phyloP scores from a whole-genome alignment of 2,329 filamentous ascomycete species.

The Penicillium occitanis region DNA sequence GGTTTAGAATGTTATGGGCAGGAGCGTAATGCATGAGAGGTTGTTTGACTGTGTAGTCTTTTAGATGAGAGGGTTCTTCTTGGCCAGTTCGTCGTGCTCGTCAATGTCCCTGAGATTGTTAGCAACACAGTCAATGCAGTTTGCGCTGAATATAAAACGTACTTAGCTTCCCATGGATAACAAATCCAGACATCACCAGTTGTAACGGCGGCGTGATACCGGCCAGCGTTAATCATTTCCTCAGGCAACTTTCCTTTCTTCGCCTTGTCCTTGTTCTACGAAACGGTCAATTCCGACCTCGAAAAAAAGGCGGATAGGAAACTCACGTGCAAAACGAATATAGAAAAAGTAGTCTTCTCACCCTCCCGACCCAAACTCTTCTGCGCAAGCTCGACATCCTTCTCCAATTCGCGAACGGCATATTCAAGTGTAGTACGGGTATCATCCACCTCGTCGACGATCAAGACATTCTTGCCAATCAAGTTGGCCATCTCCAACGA shows the following conservation, averaged over 20 bases:
- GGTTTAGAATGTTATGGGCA: not conserved
- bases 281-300: slow-evolving; percentile 15
- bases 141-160: slow-evolving; percentile 32
- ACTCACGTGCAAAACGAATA: slow-evolving; percentile 91
- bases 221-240: slow-evolving; percentile 69
- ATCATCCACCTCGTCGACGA: slow-evolving; percentile 95
- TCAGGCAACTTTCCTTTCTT: slow-evolving; percentile 87
- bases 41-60: not conserved
- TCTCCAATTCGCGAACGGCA: slow-evolving; percentile 86
- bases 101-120: slow-evolving; percentile 69
- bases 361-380: slow-evolving; percentile 66
- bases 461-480: slow-evolving; percentile 86
- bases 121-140: slow-evolving; percentile 10
- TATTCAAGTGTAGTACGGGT: slow-evolving; percentile 93
- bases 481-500: slow-evolving; percentile 84
- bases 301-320: not conserved
- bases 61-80: slow-evolving; percentile 41
- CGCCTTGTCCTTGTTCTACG: slow-evolving; percentile 85
- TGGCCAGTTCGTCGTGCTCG: slow-evolving; percentile 76
- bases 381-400: slow-evolving; percentile 84
- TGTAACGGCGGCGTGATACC: slow-evolving; percentile 83
- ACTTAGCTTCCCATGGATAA: slow-evolving; percentile 95
- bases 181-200: slow-evolving; percentile 97
- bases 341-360: slow-evolving; percentile 81
- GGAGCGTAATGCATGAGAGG: slow-evolving; percentile 3